Percentiles rank a stretch among this genome's conserved stretches.
These are phyloP conservation scores for Cajanus cajan DNA, from an alignment of 306 rosid genomes.

Conservation along the genomic window DNA sequence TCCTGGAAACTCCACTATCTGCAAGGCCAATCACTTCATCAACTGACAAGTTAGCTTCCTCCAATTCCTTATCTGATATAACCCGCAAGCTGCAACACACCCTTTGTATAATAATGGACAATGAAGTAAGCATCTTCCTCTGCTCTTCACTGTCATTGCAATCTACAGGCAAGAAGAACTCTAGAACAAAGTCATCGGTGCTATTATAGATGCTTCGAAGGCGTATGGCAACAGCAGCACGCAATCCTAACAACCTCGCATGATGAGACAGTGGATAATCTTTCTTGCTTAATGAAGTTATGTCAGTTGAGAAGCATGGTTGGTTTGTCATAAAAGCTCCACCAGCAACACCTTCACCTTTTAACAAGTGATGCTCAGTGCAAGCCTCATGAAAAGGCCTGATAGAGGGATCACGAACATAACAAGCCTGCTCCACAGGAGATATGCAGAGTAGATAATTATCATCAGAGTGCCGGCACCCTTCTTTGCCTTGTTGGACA, in stretches of 20 bases:
- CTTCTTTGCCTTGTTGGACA: slow-evolving; percentile 74
- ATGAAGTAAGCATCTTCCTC: slow-evolving; percentile 71
- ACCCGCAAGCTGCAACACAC: slow-evolving; percentile 69
- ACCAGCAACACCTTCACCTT: slow-evolving; percentile 91
- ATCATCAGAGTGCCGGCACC: slow-evolving; percentile 78
- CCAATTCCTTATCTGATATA: slow-evolving; percentile 65
- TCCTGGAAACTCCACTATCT: slow-evolving; percentile 29
- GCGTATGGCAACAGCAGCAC: slow-evolving; percentile 87
- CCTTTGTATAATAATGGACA: slow-evolving; percentile 69
- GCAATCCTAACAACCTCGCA: slow-evolving; percentile 71
- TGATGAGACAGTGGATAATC: slow-evolving; percentile 92
- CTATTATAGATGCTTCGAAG: slow-evolving; percentile 67
- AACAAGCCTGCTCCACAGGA: slow-evolving; percentile 89
- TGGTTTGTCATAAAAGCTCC: slow-evolving; percentile 79
- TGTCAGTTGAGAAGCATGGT: slow-evolving; percentile 74
- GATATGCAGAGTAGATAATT: slow-evolving; percentile 73
- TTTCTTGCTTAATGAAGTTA: slow-evolving; percentile 63
- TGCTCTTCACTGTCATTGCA: slow-evolving; percentile 76
- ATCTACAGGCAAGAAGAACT: slow-evolving; percentile 85
- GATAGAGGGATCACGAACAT: slow-evolving; percentile 56
- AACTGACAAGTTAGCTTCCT: slow-evolving; percentile 39
- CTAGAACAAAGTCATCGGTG: slow-evolving; percentile 77
- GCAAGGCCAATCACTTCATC: slow-evolving; percentile 34
- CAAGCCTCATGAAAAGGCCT: slow-evolving; percentile 85
- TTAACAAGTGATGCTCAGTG: slow-evolving; percentile 94